Base-by-base conservation (phyloP, 345 rosid genomes). In the Lepidium africanum region DNA sequence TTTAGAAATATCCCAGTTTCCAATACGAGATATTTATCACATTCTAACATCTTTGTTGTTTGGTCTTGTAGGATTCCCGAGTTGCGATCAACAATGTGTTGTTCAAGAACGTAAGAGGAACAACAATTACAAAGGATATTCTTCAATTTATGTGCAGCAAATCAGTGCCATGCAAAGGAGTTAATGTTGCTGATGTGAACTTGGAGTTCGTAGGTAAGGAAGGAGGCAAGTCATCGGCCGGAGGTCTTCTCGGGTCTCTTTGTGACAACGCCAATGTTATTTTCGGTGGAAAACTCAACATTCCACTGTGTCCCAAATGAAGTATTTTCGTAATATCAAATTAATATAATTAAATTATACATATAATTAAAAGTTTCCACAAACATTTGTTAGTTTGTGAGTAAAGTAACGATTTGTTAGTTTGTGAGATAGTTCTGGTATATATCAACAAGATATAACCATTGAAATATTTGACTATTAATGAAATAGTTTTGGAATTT, bases 21-120 rank as follows among this genome's bases (percentile, higher is more conserved):
- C 27, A 4, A 25, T 25, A 25, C 3, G 27, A 2, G 2, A 25
- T 27, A 27, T 27, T 6, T 4, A 1, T 27, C 32, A 27, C 32
- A 5, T 27, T 27, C 6, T 27, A 27, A 27, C n/a, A 2, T 7
- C 4, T 12, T 49, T 17, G 6, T 10, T 52, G n/a, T 12, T 2
- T 21, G 27, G 13, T 38, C 21, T 46, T 49, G 51, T 48, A 75
- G 70, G 74, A 69, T 30, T 75, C 78, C 14, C 3, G 1, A 12
- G 74, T 75, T 30, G 74, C 41, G 6, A 39, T 75, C 5, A 75
- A 55, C 37, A 58, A 75, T 47, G 70, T 75, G 2, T 62, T 38
- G 70, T 75, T 75, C 74, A 56, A 69, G 49, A 75, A 75, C 78
- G 6, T 75, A 15, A 69, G 42, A 49, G 74, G 78, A 55, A 75